Base-by-base conservation (phyloP, 2,329 filamentous ascomycete species). In the Ophiostoma montium region DNA sequence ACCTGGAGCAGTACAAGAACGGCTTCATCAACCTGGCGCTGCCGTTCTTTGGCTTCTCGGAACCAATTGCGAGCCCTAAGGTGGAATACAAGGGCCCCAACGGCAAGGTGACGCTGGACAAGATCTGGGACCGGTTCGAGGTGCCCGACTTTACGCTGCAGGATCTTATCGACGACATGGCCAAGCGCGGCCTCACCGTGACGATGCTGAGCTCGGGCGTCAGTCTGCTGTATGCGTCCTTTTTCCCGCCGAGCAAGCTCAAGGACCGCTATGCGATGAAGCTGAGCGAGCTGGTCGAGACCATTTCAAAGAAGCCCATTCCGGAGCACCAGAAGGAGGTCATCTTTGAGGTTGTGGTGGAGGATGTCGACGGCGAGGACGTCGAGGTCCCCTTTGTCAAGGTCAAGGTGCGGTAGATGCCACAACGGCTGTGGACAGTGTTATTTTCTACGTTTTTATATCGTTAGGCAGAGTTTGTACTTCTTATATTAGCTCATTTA, bases 1-100 rank as follows among this genome's bases (percentile, higher is more conserved):
- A 96, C 58, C 83, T 95, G 56, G 92, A 96, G 69, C 86, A 96
- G 67, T 98, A 94, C 80, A 96, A 96, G 78, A 98, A 98, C 62
- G 92, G 92, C 15, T 98, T 98, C 66, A 75, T 96, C 68, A 98
- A 98, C 69, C 70, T 98, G 57, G 92, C 92, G 1, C 70, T 98
- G 55, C 92, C 92, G 1, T 96, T 98, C 76, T 95, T 98, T 58
- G 90, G 90, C 35, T 98, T 98, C 76, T 94, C 87, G 61, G 92
- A 98, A 68, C 92, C 92, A 2, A 94, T 98, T 58, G 81, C 82
- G 5, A 95, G 87, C 58, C 87, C 89, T 30, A 96, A 95, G 75
- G 86, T 90, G 55, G 86, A 79, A 59, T 98, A 96, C 69, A 71
- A 80, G 62, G 84, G 87, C 19, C 82, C 82, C 47, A 68, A 85